Percentiles rank a stretch among this genome's conserved stretches.
These are phyloP conservation scores for Opeltia flavorubescens DNA, from an alignment of 495 filamentous ascomycete species.

Conservation along the genomic window DNA sequence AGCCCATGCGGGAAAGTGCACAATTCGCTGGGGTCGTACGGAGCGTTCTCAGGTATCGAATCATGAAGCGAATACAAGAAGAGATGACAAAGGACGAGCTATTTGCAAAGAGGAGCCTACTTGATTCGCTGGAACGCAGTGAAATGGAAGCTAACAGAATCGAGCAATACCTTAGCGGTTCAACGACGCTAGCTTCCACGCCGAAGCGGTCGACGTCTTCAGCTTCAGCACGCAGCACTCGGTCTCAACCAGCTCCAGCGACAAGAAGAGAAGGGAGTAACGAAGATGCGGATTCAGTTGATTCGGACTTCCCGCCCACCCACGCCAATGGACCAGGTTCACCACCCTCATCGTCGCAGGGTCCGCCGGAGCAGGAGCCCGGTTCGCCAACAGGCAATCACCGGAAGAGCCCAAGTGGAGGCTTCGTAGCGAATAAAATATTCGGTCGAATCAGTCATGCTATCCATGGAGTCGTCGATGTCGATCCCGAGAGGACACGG, in stretches of 20 bases:
- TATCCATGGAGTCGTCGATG: constrained; percentile 88
- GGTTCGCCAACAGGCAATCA: constrained; percentile 31
- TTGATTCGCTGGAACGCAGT: constrained; percentile 76
- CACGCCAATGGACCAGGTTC: constrained; percentile 53
- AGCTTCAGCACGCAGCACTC: constrained; percentile 29
- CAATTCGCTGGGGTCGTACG: constrained; percentile 94
- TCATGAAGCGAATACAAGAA: constrained; percentile 87
- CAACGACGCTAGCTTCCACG: constrained; percentile 38
- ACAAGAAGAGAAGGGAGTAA: constrained; percentile 22
- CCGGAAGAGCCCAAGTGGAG: constrained; percentile 60
- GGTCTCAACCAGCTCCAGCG: constrained; percentile 28
- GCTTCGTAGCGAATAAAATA: constrained; percentile 81
- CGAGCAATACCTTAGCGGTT: constrained; percentile 70
- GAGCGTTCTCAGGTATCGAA: constrained; percentile 69
- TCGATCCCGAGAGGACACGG: constrained; percentile 83
- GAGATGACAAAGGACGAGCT: constrained; percentile 93
- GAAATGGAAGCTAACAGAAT: constrained; percentile 85
- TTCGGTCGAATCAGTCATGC: constrained; percentile 91
- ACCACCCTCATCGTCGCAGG: constrained; percentile 45
- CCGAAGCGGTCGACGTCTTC: constrained; percentile 54
- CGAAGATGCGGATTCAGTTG: constrained; percentile 68
- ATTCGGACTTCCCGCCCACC: constrained; percentile 87
- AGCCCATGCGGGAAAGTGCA: constrained; percentile 92
- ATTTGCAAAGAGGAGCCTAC: constrained; percentile 58
- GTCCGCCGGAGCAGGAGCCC: constrained; percentile 19